A percentile compares a stretch with the other conserved stretches of the same genome.
Evolutionary conservation across 1,284 basidiomycete genomes (phyloP).

Genomic region (Takashimella tepidaria): DNA sequence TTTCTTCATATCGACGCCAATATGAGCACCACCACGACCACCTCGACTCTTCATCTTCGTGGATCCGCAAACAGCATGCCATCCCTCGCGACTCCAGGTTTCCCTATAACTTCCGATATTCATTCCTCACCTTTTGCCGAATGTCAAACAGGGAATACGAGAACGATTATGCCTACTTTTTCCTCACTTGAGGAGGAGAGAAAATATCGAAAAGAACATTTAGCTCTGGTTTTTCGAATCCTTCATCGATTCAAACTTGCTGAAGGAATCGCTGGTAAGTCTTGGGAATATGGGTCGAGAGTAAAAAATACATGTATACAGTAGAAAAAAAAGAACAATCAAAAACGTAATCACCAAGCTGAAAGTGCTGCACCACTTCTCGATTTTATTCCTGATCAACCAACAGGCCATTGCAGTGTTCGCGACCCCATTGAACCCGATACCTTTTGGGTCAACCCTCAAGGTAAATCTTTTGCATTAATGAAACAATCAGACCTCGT

Average conservation of each 20-base stretch:
- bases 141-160: slow-evolving; percentile 28
- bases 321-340: too few species aligned
- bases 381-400: too few species aligned
- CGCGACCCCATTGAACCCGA: slow-evolving; percentile 39
- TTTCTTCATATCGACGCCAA: too few species aligned
- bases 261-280: slow-evolving; percentile 38
- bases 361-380: too few species aligned
- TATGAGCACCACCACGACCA: neutral
- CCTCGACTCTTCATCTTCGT: neutral
- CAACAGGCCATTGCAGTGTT: slow-evolving; percentile 32
- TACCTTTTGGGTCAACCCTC: slow-evolving; percentile 43
- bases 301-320: too few species aligned
- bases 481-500: slow-evolving; percentile 37
- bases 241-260: slow-evolving; percentile 31
- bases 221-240: slow-evolving; percentile 37
- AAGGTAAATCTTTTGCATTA: slow-evolving; percentile 35
- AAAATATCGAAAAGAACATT: slow-evolving; percentile 38
- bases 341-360: too few species aligned
- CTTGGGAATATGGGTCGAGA: neutral
- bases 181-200: slow-evolving; percentile 27
- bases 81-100: slow-evolving; percentile 14
- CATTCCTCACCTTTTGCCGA: slow-evolving; percentile 29
- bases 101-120: slow-evolving; percentile 29
- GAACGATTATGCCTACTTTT: slow-evolving; percentile 34
- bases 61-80: neutral